These are phyloP conservation scores for Geotrichum europaeum DNA, from an alignment of 1,139 yeast genomes.

Conservation along the genomic window DNA sequence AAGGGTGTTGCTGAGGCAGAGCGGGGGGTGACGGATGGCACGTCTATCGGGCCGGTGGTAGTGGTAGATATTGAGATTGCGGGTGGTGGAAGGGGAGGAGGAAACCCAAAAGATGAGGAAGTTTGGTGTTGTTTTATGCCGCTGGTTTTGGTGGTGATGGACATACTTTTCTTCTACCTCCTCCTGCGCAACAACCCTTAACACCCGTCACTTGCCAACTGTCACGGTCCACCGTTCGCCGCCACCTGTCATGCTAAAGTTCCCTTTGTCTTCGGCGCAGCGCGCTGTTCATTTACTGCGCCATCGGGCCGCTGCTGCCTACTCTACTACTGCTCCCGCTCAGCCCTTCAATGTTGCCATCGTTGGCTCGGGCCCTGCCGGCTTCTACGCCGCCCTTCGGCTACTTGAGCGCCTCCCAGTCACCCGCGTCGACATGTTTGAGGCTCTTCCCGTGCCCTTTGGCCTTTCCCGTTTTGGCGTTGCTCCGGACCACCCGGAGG, in stretches of 20 bases:
- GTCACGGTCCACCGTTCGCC: not conserved
- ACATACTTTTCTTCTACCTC: not conserved
- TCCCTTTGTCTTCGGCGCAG: not conserved
- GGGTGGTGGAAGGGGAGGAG: not conserved
- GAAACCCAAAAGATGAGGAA: not conserved
- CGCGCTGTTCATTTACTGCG: not conserved
- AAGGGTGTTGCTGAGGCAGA: not conserved
- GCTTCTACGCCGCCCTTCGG: constrained; percentile 82
- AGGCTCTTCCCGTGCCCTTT: constrained; percentile 79
- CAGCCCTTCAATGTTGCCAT: constrained; percentile 49
- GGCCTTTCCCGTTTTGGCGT: constrained; percentile 92
- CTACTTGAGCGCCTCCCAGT: constrained; percentile 48
- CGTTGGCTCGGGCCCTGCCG: constrained; percentile 96
- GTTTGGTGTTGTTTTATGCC: constrained; percentile 20
- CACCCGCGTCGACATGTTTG: constrained; percentile 48
- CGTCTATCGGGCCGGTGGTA: not conserved
- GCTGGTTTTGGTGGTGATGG: constrained; percentile 4
- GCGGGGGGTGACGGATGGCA: not conserved
- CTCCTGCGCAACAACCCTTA: not conserved
- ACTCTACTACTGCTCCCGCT: constrained; percentile 3
- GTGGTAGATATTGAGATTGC: not conserved
- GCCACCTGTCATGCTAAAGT: not conserved
- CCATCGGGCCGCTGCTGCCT: constrained; percentile 1
- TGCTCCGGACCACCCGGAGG: constrained; percentile 99
- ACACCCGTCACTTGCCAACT: not conserved